Base-by-base conservation (phyloP, 352 stramenopile genomes). In the Phytopythium boreale region DNA sequence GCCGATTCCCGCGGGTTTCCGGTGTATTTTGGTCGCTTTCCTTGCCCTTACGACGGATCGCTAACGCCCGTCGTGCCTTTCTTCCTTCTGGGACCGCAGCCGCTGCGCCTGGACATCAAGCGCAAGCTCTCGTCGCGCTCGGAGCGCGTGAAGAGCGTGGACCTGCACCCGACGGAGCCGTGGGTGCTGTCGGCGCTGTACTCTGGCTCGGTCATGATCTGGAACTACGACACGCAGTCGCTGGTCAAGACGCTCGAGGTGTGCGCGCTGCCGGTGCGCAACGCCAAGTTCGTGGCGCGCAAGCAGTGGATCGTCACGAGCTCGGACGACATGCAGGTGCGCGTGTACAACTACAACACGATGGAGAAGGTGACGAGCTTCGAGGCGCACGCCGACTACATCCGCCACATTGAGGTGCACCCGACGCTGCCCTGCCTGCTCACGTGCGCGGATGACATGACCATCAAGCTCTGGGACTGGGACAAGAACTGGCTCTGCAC, bases 311-410 rank as follows among this genome's bases (percentile, higher is more conserved):
- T 99, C 77, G 71, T 99, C 19, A 89, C 94, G 37, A 93, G 84
- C 41, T 96, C 82, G 37, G 97, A 99, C 76, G 97, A 99, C 73
- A 98, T 99, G 94, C 82, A 97, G 66, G 71, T 99, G 55, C 89
- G 98, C 49, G 90, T 99, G 24, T 99, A 98, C 83, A 99, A 99
- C 80, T 99, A 99, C 88, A 99, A 99, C 74, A 99, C 98, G 39
- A 98, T 98, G 88, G 97, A 99, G 73, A 99, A 99, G 66, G 90
- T 93, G 43, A 84, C 80, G 61, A 76, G 69, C 39, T 93, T 99
- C 92, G 97, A 99, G 74, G 98, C 96, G 4, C 98, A 99, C 76
- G 96, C 87, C 8, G 98, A 99, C 87, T 99, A 99, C 75, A 99
- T 99, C 75, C 96, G 98, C 20, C 92, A 95, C 72, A 72, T 98